A percentile compares a stretch with the other conserved stretches of the same genome.
These are phyloP conservation scores for Microglena sp. DNA, from an alignment of 139 green algal species.

Conservation along the genomic window DNA sequence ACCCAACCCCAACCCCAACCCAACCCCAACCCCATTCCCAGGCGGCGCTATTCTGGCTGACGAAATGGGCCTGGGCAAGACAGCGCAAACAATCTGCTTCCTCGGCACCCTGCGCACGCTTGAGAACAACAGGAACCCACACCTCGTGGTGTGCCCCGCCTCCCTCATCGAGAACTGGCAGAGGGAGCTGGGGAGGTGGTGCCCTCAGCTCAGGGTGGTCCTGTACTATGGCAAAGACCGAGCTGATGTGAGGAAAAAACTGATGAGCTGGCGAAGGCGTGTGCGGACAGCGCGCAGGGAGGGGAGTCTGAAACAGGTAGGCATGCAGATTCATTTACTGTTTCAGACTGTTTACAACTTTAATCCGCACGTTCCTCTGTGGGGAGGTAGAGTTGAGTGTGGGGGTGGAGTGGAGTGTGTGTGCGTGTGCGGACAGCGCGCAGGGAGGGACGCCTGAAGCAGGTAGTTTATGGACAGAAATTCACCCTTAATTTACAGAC, in stretches of 20 bases:
- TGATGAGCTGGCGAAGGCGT: constrained; percentile 16
- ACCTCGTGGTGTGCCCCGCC: constrained; percentile 94
- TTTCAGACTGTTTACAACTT: too few relatives aligned
- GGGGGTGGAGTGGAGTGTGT: too few relatives aligned
- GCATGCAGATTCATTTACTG: too few relatives aligned
- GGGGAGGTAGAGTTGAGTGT: too few relatives aligned
- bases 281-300: constrained; percentile 3
- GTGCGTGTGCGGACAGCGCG: neutral
- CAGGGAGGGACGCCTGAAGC: constrained; percentile 6
- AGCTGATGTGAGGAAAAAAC: constrained; percentile 14
- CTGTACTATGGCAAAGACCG: constrained; percentile 73
- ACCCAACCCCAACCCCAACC: too few relatives aligned
- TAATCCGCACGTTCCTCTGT: too few relatives aligned
- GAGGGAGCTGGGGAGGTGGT: constrained; percentile 86
- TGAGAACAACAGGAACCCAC: constrained; percentile 54
- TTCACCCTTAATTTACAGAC: too few relatives aligned
- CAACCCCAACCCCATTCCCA: too few relatives aligned
- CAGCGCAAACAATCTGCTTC: constrained; percentile 70
- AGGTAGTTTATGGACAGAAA: too few relatives aligned
- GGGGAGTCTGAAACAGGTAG: constrained; percentile 7
- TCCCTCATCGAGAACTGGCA: constrained; percentile 93
- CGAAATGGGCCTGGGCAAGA: constrained; percentile 89
- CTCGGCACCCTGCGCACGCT: constrained; percentile 42
- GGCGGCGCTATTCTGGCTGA: constrained; percentile 82
- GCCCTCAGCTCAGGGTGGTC: constrained; percentile 52